phyloP scores from a whole-genome alignment of 1,139 yeast genomes.

The Yamadazyma diospyri region DNA sequence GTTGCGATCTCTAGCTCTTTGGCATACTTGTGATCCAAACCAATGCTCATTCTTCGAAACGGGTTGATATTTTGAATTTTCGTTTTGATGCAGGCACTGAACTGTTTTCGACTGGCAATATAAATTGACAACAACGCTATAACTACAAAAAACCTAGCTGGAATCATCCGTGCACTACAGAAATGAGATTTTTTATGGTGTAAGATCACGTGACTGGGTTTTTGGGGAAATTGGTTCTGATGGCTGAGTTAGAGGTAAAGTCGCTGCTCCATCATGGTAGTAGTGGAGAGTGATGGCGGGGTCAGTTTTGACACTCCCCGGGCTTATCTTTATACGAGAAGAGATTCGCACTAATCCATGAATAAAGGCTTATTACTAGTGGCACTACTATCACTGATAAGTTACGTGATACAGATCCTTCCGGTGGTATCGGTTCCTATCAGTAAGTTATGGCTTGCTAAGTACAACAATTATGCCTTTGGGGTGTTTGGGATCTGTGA shows the following conservation, averaged over 20 bases:
- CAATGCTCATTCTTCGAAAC: slow-evolving; percentile 5
- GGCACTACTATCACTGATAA: slow-evolving; percentile 22
- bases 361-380: slow-evolving; percentile 26
- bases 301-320: no score
- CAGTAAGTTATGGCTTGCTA: slow-evolving; percentile 32
- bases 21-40: slow-evolving; percentile 26
- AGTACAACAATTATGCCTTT: slow-evolving; percentile 30
- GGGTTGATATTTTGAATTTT: no score
- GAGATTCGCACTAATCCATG: slow-evolving; percentile 13
- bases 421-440: slow-evolving; percentile 45
- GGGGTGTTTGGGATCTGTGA: slow-evolving; percentile 48
- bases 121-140: slow-evolving; percentile 9
- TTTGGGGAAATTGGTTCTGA: no score
- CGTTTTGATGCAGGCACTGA: no score
- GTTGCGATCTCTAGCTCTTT: slow-evolving; percentile 77
- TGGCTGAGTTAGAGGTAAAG: no score
- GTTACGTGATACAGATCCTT: slow-evolving; percentile 36
- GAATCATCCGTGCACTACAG: no score
- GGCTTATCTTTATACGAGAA: background rate
- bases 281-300: no score
- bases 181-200: no score
- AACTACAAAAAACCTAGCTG: background rate
- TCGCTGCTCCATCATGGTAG: no score
- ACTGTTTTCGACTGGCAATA: no score
- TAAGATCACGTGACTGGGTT: slow-evolving; percentile 8